A percentile compares a stretch with the other conserved stretches of the same genome.
phyloP scores from a whole-genome alignment of 495 filamentous ascomycete species.

The Talaromyces thailandensis region DNA sequence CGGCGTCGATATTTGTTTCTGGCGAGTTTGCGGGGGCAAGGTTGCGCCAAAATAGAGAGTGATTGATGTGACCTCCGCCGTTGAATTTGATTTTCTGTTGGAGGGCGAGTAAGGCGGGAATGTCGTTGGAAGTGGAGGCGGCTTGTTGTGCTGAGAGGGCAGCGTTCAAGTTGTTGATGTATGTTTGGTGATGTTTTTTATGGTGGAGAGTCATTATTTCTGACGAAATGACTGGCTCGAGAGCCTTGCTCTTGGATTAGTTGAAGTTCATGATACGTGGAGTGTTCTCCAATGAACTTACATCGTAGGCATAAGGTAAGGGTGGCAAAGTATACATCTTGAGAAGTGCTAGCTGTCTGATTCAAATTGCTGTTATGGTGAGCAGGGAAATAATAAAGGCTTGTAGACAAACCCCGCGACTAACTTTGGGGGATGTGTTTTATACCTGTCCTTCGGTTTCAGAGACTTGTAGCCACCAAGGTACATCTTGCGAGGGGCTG shows the following conservation, averaged over 20 bases:
- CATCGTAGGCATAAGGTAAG: constrained; percentile 37
- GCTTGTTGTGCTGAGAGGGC: constrained; percentile 38
- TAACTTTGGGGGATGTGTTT: not conserved
- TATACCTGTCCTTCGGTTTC: not conserved
- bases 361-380: not conserved
- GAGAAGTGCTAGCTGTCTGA: not conserved
- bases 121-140: constrained; percentile 34
- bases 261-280: not conserved
- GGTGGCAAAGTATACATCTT: constrained; percentile 24
- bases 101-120: constrained; percentile 57
- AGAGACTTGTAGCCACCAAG: not conserved
- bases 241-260: constrained; percentile 39
- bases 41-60: constrained; percentile 89
- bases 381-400: not conserved
- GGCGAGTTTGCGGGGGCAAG: constrained; percentile 55
- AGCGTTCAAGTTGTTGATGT: constrained; percentile 54
- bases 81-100: constrained; percentile 91
- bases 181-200: constrained; percentile 57
- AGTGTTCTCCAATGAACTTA: constrained; percentile 11
- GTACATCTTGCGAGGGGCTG: not conserved
- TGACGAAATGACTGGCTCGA: constrained; percentile 88
- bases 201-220: constrained; percentile 94
- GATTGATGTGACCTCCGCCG: constrained; percentile 88
- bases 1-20: constrained; percentile 56
- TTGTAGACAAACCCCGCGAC: not conserved